Conservation (phyloP, 352 stramenopile genomes). For the Aphanomyces stellatus region DNA sequence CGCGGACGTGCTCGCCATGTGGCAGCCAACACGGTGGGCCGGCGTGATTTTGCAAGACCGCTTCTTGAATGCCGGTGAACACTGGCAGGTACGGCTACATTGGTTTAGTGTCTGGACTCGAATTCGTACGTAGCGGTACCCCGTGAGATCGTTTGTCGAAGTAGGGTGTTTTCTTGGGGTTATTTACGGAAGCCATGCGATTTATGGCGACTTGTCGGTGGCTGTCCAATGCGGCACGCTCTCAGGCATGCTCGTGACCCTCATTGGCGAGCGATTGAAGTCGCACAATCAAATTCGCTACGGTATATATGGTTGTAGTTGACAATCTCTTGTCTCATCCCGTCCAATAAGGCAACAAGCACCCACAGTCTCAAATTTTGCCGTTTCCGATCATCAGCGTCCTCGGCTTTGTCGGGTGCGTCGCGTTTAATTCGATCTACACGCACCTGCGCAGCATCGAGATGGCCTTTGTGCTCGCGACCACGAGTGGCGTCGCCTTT, state of each 20-base stretch:
- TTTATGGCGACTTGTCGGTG: conserved; percentile 67
- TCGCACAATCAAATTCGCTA: conserved; percentile 4
- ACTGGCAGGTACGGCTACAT: conserved; percentile 35
- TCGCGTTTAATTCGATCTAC: conserved; percentile 86
- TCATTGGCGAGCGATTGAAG: conserved; percentile 70
- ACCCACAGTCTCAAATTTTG: conserved; percentile 35
- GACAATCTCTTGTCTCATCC: conserved; percentile 14
- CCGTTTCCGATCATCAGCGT: conserved; percentile 75
- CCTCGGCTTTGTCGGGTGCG: conserved; percentile 58
- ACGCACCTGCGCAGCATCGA: conserved; percentile 73
- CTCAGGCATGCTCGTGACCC: conserved; percentile 68
- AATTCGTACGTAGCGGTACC: conserved; percentile 28
- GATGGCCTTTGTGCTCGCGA: conserved; percentile 71
- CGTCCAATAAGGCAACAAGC: too few relatives aligned
- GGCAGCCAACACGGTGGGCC: conserved; percentile 39
- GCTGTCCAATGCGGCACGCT: conserved; percentile 76
- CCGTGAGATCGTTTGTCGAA: conserved; percentile 77
- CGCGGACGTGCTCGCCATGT: conserved; percentile 45
- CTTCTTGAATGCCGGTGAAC: conserved; percentile 58
- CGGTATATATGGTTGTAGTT: not conserved
- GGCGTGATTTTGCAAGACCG: conserved; percentile 79
- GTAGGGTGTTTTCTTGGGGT: conserved; percentile 78
- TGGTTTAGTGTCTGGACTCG: not conserved
- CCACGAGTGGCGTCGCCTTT: conserved; percentile 65
- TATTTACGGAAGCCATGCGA: conserved; percentile 82